A percentile compares a stretch with the other conserved stretches of the same genome.
Conservation (phyloP, 306 rosid genomes). For the Quercus aquifolioides region DNA sequence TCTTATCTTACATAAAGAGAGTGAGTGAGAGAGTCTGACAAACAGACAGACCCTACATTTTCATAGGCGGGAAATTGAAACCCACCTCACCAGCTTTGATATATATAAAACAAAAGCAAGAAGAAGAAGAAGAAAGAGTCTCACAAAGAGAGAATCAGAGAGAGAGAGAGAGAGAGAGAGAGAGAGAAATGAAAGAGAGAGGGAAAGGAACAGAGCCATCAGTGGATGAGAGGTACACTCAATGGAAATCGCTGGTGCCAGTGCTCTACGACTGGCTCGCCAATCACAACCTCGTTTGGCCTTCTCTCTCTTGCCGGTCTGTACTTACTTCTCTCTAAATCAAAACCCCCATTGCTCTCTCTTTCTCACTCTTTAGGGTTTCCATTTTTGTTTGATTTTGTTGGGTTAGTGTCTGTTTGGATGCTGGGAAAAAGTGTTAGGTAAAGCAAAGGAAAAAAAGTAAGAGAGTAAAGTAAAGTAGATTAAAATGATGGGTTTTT, state of each 20-base stretch:
- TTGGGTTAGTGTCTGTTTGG: not conserved
- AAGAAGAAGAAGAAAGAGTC: not conserved
- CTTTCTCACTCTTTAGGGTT: not conserved
- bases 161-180: not conserved
- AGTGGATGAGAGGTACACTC: constrained; percentile 67
- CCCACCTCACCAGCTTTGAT: no score
- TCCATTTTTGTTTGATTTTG: not conserved
- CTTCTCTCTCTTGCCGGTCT: constrained; percentile 90
- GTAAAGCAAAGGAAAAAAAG: not conserved
- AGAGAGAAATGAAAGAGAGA: constrained; percentile 18
- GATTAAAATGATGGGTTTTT: not conserved
- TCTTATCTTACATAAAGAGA: no score
- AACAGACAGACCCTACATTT: no score
- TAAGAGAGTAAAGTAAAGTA: not conserved
- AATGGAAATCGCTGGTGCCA: constrained; percentile 86
- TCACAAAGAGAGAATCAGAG: constrained; percentile 8
- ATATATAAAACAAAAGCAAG: not conserved
- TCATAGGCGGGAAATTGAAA: no score
- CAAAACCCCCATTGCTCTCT: not conserved
- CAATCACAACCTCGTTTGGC: constrained; percentile 96
- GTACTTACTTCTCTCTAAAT: not conserved
- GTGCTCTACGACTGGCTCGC: constrained; percentile 95
- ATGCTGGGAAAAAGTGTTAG: not conserved
- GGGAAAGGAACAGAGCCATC: constrained; percentile 14
- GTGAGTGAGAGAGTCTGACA: no score